A percentile compares a stretch with the other conserved stretches of the same genome.
Conservation (phyloP, 1,284 basidiomycete genomes). For the Cutaneotrichosporon spelunceum region DNA sequence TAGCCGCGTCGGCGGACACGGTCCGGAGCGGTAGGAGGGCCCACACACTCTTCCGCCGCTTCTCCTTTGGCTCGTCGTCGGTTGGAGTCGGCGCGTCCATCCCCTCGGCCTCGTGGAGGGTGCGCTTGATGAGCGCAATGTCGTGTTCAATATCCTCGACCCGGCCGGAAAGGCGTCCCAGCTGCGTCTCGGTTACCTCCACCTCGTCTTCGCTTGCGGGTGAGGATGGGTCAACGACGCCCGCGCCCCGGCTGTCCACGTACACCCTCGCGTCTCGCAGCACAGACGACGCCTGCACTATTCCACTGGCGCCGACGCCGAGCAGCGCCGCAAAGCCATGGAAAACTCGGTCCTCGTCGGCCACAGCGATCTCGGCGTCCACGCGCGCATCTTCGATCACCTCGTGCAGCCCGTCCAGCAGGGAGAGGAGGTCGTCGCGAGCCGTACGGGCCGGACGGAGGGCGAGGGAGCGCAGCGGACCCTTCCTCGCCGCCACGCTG, state of each 20-base stretch:
- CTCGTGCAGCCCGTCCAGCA: slow-evolving; percentile 68
- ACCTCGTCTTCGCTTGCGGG: not conserved
- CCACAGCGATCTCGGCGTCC: slow-evolving; percentile 75
- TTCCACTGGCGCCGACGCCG: slow-evolving; percentile 56
- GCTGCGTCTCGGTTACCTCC: slow-evolving; percentile 54
- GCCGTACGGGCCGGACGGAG: slow-evolving; percentile 17
- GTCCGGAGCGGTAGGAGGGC: slow-evolving; percentile 23
- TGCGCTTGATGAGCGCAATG: slow-evolving; percentile 57
- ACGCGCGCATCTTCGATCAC: slow-evolving; percentile 79
- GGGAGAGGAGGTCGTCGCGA: slow-evolving; percentile 53
- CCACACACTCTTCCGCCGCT: slow-evolving; percentile 21
- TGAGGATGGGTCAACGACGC: not conserved
- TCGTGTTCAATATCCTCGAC: slow-evolving; percentile 76
- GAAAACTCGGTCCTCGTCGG: slow-evolving; percentile 69
- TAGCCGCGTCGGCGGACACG: slow-evolving; percentile 10
- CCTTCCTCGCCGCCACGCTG: slow-evolving; percentile 14
- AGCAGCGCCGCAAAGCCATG: slow-evolving; percentile 71
- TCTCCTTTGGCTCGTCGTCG: not conserved
- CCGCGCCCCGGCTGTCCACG: slow-evolving; percentile 47
- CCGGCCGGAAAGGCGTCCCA: slow-evolving; percentile 57
- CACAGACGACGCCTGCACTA: slow-evolving; percentile 51
- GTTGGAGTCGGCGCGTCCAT: slow-evolving; percentile 29
- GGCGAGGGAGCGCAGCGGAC: slow-evolving; percentile 27
- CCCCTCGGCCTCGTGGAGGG: slow-evolving; percentile 42
- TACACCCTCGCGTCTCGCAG: slow-evolving; percentile 62